phyloP scores from a whole-genome alignment of 1,284 basidiomycete genomes.

The Ustilago loliicola region DNA sequence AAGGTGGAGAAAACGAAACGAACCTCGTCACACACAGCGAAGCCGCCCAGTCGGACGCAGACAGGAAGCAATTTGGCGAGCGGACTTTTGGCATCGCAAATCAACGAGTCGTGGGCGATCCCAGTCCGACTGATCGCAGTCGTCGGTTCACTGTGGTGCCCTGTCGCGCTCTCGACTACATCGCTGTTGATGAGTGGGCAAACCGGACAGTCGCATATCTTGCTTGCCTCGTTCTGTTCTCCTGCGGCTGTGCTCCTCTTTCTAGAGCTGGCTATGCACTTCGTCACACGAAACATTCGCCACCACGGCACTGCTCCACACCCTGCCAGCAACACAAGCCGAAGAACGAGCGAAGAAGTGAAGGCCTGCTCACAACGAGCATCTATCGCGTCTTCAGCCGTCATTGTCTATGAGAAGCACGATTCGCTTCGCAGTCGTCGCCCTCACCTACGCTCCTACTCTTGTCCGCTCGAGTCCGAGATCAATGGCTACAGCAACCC shows the following conservation, averaged over 20 bases:
- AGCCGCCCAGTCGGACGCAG: background rate
- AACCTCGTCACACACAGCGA: background rate
- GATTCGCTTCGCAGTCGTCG: slow-evolving; percentile 9
- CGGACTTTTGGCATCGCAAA: background rate
- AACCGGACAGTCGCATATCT: background rate
- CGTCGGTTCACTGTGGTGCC: slow-evolving; percentile 14
- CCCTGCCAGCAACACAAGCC: background rate
- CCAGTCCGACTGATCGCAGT: background rate
- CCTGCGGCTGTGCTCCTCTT: slow-evolving; percentile 13
- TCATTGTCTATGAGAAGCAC: background rate
- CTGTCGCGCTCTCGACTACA: slow-evolving; percentile 7
- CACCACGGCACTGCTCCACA: too few relatives aligned
- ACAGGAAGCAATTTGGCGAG: background rate
- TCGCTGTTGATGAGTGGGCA: slow-evolving; percentile 3
- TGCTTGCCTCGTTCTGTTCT: slow-evolving; percentile 18
- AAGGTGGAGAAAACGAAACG: background rate
- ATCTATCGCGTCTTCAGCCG: slow-evolving; percentile 15
- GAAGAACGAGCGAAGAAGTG: background rate
- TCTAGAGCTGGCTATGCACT: slow-evolving; percentile 9
- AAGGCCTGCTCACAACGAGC: background rate
- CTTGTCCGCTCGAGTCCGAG: slow-evolving; percentile 24
- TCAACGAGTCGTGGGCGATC: background rate
- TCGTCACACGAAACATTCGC: background rate
- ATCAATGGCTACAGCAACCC: slow-evolving; percentile 27
- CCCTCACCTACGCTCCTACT: slow-evolving; percentile 26